A percentile compares a stretch with the other conserved stretches of the same genome.
Evolutionary conservation across 2,329 filamentous ascomycete genomes (phyloP).

Genomic region (Claviceps cyperi): DNA sequence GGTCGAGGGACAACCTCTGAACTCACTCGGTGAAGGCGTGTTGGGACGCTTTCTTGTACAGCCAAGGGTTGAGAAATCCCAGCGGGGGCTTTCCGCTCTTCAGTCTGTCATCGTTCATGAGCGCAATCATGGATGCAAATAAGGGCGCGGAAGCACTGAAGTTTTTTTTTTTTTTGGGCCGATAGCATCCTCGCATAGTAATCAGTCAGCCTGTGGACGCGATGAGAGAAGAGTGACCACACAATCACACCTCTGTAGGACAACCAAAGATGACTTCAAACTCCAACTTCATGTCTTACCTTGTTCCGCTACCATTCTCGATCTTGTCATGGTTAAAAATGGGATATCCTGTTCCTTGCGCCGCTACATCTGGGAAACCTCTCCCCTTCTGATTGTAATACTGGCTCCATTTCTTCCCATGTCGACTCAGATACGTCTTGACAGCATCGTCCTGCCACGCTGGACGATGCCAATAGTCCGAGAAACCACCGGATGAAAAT

Average conservation of each 20-base stretch:
- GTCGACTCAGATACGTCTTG: constrained; percentile 27
- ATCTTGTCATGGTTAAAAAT: constrained; percentile 18
- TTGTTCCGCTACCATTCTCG: constrained; percentile 18
- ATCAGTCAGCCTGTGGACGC: background rate
- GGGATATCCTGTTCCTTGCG: constrained; percentile 28
- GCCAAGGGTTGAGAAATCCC: constrained; percentile 48
- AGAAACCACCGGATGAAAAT: constrained; percentile 39
- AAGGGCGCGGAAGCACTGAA: constrained; percentile 43
- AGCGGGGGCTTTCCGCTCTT: constrained; percentile 35
- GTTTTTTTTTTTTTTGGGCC: too few relatives aligned
- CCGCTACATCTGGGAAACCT: constrained; percentile 47
- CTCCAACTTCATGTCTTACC: constrained; percentile 10
- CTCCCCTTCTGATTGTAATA: constrained; percentile 35
- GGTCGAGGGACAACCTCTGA: background rate
- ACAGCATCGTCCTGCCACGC: constrained; percentile 31
- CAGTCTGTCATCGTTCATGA: constrained; percentile 50
- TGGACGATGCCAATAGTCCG: constrained; percentile 29
- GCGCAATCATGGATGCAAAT: constrained; percentile 46
- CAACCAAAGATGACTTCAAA: too few relatives aligned
- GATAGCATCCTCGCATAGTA: background rate
- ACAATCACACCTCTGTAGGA: too few relatives aligned
- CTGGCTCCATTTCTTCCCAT: constrained; percentile 32
- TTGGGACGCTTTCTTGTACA: constrained; percentile 28
- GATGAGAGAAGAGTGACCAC: too few relatives aligned
- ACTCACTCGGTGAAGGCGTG: constrained; percentile 23